A percentile compares a stretch with the other conserved stretches of the same genome.
These are phyloP conservation scores for Leccinum pachyderme DNA, from an alignment of 1,284 basidiomycete species.

Conservation along the genomic window DNA sequence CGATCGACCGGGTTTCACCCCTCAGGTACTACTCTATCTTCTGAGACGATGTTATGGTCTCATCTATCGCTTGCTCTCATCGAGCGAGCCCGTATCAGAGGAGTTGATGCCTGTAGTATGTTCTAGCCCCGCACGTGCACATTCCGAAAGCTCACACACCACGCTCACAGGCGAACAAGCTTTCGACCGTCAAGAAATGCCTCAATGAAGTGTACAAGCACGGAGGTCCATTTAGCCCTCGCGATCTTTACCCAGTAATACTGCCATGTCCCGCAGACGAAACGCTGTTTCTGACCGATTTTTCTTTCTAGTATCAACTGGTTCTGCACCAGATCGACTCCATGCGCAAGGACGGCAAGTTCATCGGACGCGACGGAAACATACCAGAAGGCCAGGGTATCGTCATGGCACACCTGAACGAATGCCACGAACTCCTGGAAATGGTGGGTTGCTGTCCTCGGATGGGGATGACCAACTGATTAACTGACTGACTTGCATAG, in stretches of 20 bases:
- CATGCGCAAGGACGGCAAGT: conserved; percentile 90
- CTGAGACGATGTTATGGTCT: conserved; percentile 94
- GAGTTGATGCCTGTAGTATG: conserved; percentile 94
- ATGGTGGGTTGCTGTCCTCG: conserved; percentile 56
- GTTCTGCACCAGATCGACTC: conserved; percentile 95
- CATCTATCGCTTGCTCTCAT: conserved; percentile 91
- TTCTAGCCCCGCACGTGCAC: background rate
- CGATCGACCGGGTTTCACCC: background rate
- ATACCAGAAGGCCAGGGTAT: conserved; percentile 98
- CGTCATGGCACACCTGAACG: conserved; percentile 92
- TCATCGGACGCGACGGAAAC: conserved; percentile 77
- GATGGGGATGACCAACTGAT: background rate
- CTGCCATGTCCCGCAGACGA: background rate
- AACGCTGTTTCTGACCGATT: background rate
- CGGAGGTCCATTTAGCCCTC: conserved; percentile 92
- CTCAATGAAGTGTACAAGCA: conserved; percentile 97
- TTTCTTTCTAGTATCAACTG: conserved; percentile 75
- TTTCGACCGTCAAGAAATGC: conserved; percentile 94
- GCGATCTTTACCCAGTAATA: conserved; percentile 91
- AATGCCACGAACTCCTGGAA: conserved; percentile 94
- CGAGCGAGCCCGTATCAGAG: conserved; percentile 98
- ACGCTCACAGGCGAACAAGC: conserved; percentile 76
- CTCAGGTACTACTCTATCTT: conserved; percentile 87
- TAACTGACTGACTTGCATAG: conserved; percentile 36
- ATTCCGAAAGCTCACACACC: background rate